Percentiles rank a stretch among this genome's conserved stretches.
These are phyloP conservation scores for Fusarium sp. DNA, from an alignment of 2,329 filamentous ascomycete genomes.

Conservation along the genomic window DNA sequence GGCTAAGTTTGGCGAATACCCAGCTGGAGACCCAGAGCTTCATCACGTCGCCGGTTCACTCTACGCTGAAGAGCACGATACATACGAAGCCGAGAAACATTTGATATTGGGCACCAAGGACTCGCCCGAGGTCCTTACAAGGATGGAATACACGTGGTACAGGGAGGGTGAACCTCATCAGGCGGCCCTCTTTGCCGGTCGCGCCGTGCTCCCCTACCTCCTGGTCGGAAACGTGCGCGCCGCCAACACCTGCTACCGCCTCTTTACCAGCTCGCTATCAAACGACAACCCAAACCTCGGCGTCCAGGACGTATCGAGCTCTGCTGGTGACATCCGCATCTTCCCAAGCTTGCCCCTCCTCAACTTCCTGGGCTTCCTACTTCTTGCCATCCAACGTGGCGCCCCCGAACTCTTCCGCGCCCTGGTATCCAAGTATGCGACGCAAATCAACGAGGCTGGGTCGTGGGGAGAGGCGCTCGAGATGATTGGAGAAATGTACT, in stretches of 20 bases:
- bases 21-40: conserved; percentile 91
- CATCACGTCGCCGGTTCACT: conserved; percentile 91
- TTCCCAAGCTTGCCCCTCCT: conserved; percentile 93
- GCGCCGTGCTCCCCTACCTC: conserved; percentile 90
- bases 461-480: conserved; percentile 86
- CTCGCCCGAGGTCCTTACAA: conserved; percentile 81
- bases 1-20: conserved; percentile 83
- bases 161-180: conserved; percentile 87
- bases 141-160: conserved; percentile 95
- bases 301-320: conserved; percentile 83
- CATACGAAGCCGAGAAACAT: conserved; percentile 93
- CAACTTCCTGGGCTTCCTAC: conserved; percentile 89
- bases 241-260: conserved; percentile 82
- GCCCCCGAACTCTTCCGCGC: conserved; percentile 82
- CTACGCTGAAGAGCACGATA: conserved; percentile 92
- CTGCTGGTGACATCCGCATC: conserved; percentile 77
- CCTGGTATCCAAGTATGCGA: conserved; percentile 82
- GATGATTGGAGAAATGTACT: conserved; percentile 96
- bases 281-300: conserved; percentile 64
- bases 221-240: conserved; percentile 90
- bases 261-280: conserved; percentile 60
- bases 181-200: conserved; percentile 85
- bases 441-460: conserved; percentile 79
- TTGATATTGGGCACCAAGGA: conserved; percentile 89
- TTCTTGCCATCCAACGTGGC: conserved; percentile 85